Base-by-base conservation (phyloP, 75 land plant genomes). In the Isoetes taiwanensis region DNA sequence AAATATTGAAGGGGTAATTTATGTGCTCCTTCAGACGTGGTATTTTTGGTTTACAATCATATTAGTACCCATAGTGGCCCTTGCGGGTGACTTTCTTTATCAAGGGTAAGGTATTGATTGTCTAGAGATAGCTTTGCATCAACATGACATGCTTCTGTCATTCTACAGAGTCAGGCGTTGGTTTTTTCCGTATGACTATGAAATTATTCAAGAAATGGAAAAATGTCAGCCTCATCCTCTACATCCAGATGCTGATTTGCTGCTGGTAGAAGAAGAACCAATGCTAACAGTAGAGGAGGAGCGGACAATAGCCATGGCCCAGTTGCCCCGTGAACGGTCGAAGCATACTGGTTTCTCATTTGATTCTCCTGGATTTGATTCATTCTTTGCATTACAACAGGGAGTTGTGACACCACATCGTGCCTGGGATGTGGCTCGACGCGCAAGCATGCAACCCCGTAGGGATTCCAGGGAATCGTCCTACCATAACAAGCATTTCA, bases 291-390 rank as follows among this genome's bases (percentile, higher is more conserved):
- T 82, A 16, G 86, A 81, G 9, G 79, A 94, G 48, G 72, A 63
- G 33, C 66, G 90, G 53, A 84, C 78, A 50, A 65, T 73, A 37
- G 95, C 85, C 16, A 69, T 94, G 43, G 62, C 95, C n/a, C 96
- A 70, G 70, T 84, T 94, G 30, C 99, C 96, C n/a, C 64, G 77
- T 6, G 85, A 87, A 27, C 72, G 53, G 63, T 94, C 96, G 1
- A 84, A 72, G 55, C 99, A 94, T 62, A 94, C 99, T 11, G 99
- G 99, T 1, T 94, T 90, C 72, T 94, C 99, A 2, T 94, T 94
- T 34, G 99, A 94, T 50, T 94, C 99, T 2, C 99, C 99, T 11
- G 86, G 90, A 0, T 94, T 77, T 33, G 99, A 94, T 59, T 94
- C 99, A 14, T 94, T 94, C 64, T 94, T 94, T 48, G 99, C 99